Evolutionary conservation across 2,329 filamentous ascomycete genomes (phyloP), one percentile per base, ranked within the genome.

Genomic region (Talaromyces sp.): DNA sequence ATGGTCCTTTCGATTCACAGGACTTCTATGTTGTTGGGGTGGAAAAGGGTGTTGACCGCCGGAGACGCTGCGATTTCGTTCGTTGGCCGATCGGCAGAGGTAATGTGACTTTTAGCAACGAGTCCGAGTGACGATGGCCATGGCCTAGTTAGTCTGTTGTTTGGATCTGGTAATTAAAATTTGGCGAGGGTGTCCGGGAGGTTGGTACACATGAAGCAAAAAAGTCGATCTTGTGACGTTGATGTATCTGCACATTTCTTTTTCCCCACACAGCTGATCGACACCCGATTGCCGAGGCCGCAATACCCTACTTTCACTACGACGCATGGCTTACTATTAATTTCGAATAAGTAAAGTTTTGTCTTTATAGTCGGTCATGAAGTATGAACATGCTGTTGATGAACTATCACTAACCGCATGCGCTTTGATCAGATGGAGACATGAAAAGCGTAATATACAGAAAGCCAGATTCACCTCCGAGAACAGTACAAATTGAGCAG

Each of bases 1-100:
- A 90, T 82, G 28, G 50, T 23, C 25, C 1, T 16, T 5, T 31
- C 11, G 14, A 35, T 28, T 50, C 23, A 9, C 5, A 12, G 16
- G 4, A 0, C 9, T 11, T 4, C 14, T 48, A 3, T 11, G 12
- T 11, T 21, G 18, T 25, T 37, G 14, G 14, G 28, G n/a, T 18
- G 28, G 48, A 35, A n/a, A 54, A 28, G 28, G 23, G 16, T n/a
- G 23, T 35, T 35, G 50, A 54, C 50, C n/a, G 50, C 50, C 50
- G 31, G n/a, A 54, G 31, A 54, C 48, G 48, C 18, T 35, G 28
- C n/a, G 31, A 21, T 54, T 54, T 18, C 11, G 50, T 33, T 54
- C 50, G 25, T 54, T 12, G 28, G 6, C 18, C 23, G 23, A 48
- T 5, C n/a, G 16, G 28, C 21, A 6, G 50, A 35, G n/a, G 7